Evolutionary conservation across 1,284 basidiomycete genomes (phyloP).

Genomic region (Melampsora larici-populina): DNA sequence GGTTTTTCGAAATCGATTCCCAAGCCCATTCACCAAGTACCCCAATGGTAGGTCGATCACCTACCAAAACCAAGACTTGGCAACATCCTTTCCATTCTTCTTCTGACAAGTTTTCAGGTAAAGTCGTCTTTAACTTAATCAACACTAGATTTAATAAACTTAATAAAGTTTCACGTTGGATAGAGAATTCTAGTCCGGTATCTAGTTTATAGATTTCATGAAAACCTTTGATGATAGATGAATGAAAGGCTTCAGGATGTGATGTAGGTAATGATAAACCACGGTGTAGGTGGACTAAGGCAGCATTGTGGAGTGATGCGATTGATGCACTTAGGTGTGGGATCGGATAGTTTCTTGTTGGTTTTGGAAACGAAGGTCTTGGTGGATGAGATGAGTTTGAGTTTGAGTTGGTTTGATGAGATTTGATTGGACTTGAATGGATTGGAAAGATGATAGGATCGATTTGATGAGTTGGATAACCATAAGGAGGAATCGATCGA

Average conservation of each 20-base stretch:
- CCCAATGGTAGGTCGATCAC: slow-evolving; percentile 2
- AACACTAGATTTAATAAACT: slow-evolving; percentile 2
- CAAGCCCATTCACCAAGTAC: slow-evolving; percentile 29
- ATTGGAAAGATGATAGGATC: too few species aligned
- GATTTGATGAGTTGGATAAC: too few species aligned
- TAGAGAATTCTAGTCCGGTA: slow-evolving; percentile 23
- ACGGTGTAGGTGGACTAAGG: slow-evolving; percentile 26
- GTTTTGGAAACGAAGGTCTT: background rate
- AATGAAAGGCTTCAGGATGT: slow-evolving; percentile 16
- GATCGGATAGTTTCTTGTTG: background rate
- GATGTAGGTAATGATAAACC: background rate
- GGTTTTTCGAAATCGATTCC: slow-evolving; percentile 8
- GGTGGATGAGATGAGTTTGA: background rate
- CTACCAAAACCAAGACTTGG: slow-evolving; percentile 13
- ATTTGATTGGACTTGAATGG: too few species aligned
- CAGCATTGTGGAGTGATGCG: slow-evolving; percentile 32
- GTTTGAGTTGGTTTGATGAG: background rate
- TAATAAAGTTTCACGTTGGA: slow-evolving; percentile 7
- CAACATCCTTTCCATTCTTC: slow-evolving; percentile 4
- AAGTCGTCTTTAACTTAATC: background rate
- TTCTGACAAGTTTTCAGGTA: too few species aligned
- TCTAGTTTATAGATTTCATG: slow-evolving; percentile 19
- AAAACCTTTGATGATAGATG: slow-evolving; percentile 27
- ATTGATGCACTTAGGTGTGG: slow-evolving; percentile 3
- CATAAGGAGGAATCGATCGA: too few species aligned